Evolutionary conservation across 108 stramenopile species (phyloP).

Genomic region (Nannochloropsis oceanica): DNA sequence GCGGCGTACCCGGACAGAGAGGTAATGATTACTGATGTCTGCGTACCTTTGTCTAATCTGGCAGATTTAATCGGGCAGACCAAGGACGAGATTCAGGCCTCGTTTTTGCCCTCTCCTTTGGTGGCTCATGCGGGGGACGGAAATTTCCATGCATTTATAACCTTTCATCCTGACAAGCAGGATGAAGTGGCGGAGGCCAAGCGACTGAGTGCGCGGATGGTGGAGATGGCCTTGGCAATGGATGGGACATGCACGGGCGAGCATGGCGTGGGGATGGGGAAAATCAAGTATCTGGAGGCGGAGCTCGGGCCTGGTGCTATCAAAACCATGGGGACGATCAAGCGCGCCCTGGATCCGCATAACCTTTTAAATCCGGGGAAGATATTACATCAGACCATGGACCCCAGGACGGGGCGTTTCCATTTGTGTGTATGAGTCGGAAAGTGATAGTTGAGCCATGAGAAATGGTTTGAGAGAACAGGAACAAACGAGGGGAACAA

Average conservation of each 20-base stretch:
- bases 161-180: conserved; percentile 47
- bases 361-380: conserved; percentile 89
- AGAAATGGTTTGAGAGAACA: no score
- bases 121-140: conserved; percentile 96
- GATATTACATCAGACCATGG: conserved; percentile 35
- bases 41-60: conserved; percentile 75
- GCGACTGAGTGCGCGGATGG: conserved; percentile 24
- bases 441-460: background rate
- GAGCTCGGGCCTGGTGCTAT: conserved; percentile 70
- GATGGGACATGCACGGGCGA: conserved; percentile 96
- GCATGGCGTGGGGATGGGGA: conserved; percentile 87
- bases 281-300: conserved; percentile 53
- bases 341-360: conserved; percentile 66
- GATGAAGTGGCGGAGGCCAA: conserved; percentile 52
- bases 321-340: conserved; percentile 61
- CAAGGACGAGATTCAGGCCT: conserved; percentile 43
- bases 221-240: conserved; percentile 26
- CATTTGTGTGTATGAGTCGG: background rate
- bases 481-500: no score
- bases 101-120: conserved; percentile 47
- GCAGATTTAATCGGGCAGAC: conserved; percentile 52
- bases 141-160: conserved; percentile 69
- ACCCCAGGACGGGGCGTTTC: conserved; percentile 10
- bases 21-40: conserved; percentile 45
- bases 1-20: conserved; percentile 29